phyloP scores from a whole-genome alignment of 805 yeast species.

The Lachancea thermotolerans region DNA sequence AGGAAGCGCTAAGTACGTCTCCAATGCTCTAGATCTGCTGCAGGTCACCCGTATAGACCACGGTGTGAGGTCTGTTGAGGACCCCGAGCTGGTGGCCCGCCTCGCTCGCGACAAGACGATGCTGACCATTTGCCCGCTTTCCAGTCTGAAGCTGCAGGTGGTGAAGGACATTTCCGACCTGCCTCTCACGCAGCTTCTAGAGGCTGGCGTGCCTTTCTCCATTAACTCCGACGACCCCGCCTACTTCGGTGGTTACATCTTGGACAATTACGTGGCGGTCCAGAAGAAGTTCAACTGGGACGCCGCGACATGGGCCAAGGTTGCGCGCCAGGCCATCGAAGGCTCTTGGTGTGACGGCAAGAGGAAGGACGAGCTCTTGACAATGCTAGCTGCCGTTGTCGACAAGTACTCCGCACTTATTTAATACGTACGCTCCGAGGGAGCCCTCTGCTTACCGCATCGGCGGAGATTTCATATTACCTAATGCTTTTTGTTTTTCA shows the following conservation, averaged over 20 bases:
- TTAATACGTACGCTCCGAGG: background rate
- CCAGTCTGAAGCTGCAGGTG: conserved; percentile 70
- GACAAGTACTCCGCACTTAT: conserved; percentile 29
- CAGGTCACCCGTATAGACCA: conserved; percentile 72
- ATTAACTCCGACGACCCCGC: conserved; percentile 78
- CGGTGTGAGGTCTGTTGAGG: conserved; percentile 61
- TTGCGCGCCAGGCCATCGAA: conserved; percentile 58
- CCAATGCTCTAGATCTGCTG: conserved; percentile 49
- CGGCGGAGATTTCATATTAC: background rate
- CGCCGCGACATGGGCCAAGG: conserved; percentile 51
- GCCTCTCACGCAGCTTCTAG: conserved; percentile 58
- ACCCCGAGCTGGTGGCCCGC: conserved; percentile 45
- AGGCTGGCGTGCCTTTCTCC: conserved; percentile 60
- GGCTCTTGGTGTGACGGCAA: conserved; percentile 72
- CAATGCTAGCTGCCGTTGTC: conserved; percentile 37
- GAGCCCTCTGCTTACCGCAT: background rate
- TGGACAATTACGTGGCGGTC: conserved; percentile 66
- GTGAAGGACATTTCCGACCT: conserved; percentile 60
- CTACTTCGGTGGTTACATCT: conserved; percentile 77
- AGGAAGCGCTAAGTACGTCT: conserved; percentile 67
- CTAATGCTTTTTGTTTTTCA: too few species aligned
- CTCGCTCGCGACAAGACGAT: conserved; percentile 50
- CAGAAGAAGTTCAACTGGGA: conserved; percentile 56
- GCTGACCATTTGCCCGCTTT: conserved; percentile 70
- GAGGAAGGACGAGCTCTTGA: conserved; percentile 42